Conservation (phyloP, 1,284 basidiomycete genomes). For the Ustilago loliicola region DNA sequence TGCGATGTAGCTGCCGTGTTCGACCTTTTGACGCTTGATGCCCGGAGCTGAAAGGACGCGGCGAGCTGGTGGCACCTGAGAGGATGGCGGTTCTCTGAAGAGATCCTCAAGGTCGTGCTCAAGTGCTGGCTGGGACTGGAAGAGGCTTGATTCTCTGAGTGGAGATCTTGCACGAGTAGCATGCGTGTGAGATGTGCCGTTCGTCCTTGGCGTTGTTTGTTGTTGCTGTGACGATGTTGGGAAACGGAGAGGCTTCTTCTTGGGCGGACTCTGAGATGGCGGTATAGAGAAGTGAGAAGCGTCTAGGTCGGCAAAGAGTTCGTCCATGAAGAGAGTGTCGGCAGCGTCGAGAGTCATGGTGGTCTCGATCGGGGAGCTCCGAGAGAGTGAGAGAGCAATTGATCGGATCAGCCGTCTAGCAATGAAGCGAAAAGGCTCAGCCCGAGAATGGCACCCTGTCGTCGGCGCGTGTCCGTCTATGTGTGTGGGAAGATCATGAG, state of each 20-base stretch:
- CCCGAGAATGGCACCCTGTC: not conserved
- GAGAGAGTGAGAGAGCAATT: not conserved
- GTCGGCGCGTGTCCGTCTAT: not conserved
- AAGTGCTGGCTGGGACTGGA: constrained; percentile 21
- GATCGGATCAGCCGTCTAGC: constrained; percentile 2
- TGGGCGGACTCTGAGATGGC: constrained; percentile 49
- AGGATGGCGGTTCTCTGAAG: constrained; percentile 8
- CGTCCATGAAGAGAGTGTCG: constrained; percentile 49
- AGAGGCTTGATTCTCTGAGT: constrained; percentile 24
- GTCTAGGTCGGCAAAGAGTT: constrained; percentile 52
- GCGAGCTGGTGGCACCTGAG: not conserved
- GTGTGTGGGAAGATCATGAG: not conserved
- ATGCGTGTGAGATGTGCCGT: not conserved
- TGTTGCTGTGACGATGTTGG: constrained; percentile 9
- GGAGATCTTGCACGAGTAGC: constrained; percentile 15
- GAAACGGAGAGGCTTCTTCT: constrained; percentile 10
- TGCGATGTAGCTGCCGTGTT: not conserved
- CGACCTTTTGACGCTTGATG: constrained; percentile 36
- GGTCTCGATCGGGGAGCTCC: not conserved
- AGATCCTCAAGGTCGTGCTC: constrained; percentile 33
- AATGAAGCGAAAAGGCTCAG: not conserved
- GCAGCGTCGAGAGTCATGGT: constrained; percentile 42
- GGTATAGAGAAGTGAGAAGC: constrained; percentile 45
- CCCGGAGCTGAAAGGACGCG: constrained; percentile 25
- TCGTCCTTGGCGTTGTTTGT: not conserved